These are phyloP conservation scores for Calcarisporium arbuscula DNA, from an alignment of 2,329 filamentous ascomycete genomes.

Conservation along the genomic window DNA sequence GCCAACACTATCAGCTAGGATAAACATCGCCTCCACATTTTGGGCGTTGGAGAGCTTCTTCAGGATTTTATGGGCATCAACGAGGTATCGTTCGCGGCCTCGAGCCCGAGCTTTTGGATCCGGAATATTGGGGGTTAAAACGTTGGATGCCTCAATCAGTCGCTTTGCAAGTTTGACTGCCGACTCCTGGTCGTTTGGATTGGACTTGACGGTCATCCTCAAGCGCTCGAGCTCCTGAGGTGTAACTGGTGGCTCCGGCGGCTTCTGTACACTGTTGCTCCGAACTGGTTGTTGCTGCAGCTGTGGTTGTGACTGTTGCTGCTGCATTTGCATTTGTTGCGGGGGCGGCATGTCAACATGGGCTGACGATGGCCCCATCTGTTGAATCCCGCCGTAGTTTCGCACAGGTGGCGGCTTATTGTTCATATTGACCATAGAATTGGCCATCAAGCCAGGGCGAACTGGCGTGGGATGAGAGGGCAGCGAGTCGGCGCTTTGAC, in stretches of 20 bases:
- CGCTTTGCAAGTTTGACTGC: slow-evolving; percentile 74
- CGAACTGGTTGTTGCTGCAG: slow-evolving; percentile 25
- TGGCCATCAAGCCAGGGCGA: slow-evolving; percentile 55
- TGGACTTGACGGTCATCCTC: slow-evolving; percentile 60
- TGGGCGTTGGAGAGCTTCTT: slow-evolving; percentile 75
- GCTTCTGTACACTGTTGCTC: slow-evolving; percentile 13
- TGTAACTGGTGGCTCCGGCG: slow-evolving; percentile 60
- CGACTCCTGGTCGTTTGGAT: slow-evolving; percentile 64
- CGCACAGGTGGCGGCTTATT: slow-evolving; percentile 54
- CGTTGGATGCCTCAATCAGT: slow-evolving; percentile 75
- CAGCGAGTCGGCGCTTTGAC: slow-evolving; percentile 37
- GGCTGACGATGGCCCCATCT: too few species aligned
- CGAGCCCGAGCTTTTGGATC: slow-evolving; percentile 70
- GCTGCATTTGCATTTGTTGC: slow-evolving; percentile 16
- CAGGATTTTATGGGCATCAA: slow-evolving; percentile 82
- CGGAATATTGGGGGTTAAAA: slow-evolving; percentile 57
- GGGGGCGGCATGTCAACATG: too few species aligned
- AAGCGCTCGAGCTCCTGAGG: slow-evolving; percentile 70
- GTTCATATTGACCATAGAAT: slow-evolving; percentile 48
- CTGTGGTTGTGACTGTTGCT: slow-evolving; percentile 24
- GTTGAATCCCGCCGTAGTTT: slow-evolving; percentile 45
- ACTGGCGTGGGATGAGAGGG: slow-evolving; percentile 58
- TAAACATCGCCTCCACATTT: slow-evolving; percentile 87
- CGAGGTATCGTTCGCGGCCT: slow-evolving; percentile 72
- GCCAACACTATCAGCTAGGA: slow-evolving; percentile 82